phyloP scores from a whole-genome alignment of 2,329 filamentous ascomycete species.

The Kalaharituber pfeilii region DNA sequence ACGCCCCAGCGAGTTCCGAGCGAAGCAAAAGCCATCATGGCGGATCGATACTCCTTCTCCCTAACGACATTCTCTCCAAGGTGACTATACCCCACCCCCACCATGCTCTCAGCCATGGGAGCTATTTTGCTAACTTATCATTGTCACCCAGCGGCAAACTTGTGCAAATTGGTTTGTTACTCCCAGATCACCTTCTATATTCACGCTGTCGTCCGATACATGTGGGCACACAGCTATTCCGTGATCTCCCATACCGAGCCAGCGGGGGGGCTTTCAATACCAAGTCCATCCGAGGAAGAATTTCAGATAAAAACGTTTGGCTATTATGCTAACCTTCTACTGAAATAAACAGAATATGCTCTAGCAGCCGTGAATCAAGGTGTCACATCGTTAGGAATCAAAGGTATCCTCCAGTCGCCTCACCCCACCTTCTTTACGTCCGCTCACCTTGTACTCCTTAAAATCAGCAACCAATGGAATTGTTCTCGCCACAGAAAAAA shows the following conservation, averaged over 20 bases:
- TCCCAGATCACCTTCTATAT: too few relatives aligned
- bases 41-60: conserved; percentile 97
- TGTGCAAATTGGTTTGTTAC: conserved; percentile 77
- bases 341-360: conserved; percentile 61
- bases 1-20: conserved; percentile 1
- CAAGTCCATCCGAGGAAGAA: too few relatives aligned
- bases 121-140: background rate
- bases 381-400: conserved; percentile 95
- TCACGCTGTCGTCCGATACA: too few relatives aligned
- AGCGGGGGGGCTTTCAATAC: background rate
- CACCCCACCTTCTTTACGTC: background rate
- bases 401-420: conserved; percentile 44
- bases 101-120: too few relatives aligned
- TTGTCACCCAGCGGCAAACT: conserved; percentile 60
- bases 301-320: too few relatives aligned
- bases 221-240: too few relatives aligned
- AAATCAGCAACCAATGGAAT: conserved; percentile 83
- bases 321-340: background rate
- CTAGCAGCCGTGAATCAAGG: conserved; percentile 98
- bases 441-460: background rate
- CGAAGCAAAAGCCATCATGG: conserved; percentile 45
- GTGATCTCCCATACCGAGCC: too few relatives aligned
- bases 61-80: conserved; percentile 98
- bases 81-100: too few relatives aligned
- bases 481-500: conserved; percentile 97